A percentile compares a stretch with the other conserved stretches of the same genome.
Evolutionary conservation across 1,284 basidiomycete genomes (phyloP).

Genomic region (Heterobasidion parviporum): DNA sequence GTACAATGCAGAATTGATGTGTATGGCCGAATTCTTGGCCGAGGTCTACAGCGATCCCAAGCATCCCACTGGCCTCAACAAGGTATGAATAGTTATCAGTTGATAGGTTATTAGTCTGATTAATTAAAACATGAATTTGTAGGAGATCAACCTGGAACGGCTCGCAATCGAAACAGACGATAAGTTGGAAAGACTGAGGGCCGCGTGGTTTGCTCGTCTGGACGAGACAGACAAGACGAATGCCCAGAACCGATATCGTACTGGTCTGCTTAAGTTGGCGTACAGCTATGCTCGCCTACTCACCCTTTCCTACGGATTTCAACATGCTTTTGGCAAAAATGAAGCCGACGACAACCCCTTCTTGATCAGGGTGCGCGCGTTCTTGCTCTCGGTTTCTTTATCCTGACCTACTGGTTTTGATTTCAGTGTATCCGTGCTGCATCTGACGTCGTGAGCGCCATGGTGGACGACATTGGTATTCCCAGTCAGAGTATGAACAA

Average conservation of each 20-base stretch:
- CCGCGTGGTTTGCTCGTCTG: constrained; percentile 44
- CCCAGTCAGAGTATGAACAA: constrained; percentile 42
- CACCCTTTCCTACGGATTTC: constrained; percentile 69
- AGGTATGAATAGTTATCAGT: constrained; percentile 27
- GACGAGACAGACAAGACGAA: constrained; percentile 43
- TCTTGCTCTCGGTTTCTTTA: not conserved
- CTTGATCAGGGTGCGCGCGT: constrained; percentile 46
- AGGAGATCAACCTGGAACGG: constrained; percentile 55
- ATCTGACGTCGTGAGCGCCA: constrained; percentile 54
- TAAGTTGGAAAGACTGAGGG: constrained; percentile 40
- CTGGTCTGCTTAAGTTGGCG: constrained; percentile 52
- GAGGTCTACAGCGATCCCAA: constrained; percentile 67
- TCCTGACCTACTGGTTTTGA: not conserved
- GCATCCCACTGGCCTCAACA: constrained; percentile 66
- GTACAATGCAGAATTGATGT: constrained; percentile 63
- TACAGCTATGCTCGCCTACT: constrained; percentile 64
- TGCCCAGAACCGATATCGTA: constrained; percentile 50
- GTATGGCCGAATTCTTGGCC: constrained; percentile 51
- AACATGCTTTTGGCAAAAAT: constrained; percentile 59
- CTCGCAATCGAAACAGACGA: constrained; percentile 66
- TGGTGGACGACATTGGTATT: constrained; percentile 51
- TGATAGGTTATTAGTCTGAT: not conserved
- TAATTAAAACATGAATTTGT: not conserved
- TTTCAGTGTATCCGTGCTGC: constrained; percentile 51
- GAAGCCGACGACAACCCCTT: constrained; percentile 53